A percentile compares a stretch with the other conserved stretches of the same genome.
Conservation (phyloP, 768 basidiomycete species). For the Tricholoma furcatifolium region DNA sequence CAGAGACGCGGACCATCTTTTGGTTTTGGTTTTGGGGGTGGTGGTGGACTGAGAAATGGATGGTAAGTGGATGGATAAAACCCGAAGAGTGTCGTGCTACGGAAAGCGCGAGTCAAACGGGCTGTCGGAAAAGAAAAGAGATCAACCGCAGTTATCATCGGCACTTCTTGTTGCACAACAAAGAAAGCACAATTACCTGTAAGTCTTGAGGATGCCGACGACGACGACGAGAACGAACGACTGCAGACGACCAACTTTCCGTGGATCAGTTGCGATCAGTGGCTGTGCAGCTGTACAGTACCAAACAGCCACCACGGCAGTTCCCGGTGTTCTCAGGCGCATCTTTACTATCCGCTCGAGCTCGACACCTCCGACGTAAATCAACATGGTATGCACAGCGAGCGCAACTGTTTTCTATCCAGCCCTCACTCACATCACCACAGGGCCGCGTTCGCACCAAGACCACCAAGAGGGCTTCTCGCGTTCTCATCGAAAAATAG, state of each 20-base stretch:
- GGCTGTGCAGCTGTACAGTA: conserved; percentile 38
- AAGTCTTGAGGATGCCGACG: conserved; percentile 23
- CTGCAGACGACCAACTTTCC: conserved; percentile 1
- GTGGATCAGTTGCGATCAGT: conserved; percentile 18
- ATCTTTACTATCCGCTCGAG: neutral
- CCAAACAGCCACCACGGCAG: conserved; percentile 41
- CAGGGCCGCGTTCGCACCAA: conserved; percentile 99
- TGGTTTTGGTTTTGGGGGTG: conserved; percentile 28
- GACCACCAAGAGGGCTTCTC: conserved; percentile 99
- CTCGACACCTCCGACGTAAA: conserved; percentile 23
- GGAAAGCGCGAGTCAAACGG: conserved; percentile 80
- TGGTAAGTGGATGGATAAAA: conserved; percentile 36
- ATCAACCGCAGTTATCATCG: conserved; percentile 19
- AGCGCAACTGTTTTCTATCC: neutral
- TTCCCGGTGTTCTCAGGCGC: conserved; percentile 22
- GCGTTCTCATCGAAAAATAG: conserved; percentile 99
- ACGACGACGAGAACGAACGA: conserved; percentile 7
- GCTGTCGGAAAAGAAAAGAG: conserved; percentile 29
- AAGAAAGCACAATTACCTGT: conserved; percentile 41
- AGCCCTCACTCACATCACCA: neutral
- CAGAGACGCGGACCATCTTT: conserved; percentile 83
- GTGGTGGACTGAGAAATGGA: conserved; percentile 21
- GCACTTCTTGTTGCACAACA: conserved; percentile 20
- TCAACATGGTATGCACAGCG: conserved; percentile 50
- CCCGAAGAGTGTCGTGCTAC: conserved; percentile 86